Conservation (phyloP, 257 asterid species). For the Cynanchum wilfordii region DNA sequence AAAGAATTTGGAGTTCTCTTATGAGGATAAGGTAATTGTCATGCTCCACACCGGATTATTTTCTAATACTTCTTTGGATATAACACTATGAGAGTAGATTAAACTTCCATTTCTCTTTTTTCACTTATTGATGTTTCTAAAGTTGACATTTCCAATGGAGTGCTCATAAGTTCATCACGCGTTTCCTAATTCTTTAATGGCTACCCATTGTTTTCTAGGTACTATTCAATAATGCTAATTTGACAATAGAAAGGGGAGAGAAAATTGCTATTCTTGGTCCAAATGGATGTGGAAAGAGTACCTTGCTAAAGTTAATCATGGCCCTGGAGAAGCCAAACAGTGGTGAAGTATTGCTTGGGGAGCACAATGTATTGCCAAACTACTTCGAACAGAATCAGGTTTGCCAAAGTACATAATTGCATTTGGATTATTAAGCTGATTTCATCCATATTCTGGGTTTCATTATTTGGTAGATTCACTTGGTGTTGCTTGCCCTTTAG, state of each 20-base stretch:
- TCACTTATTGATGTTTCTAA: background rate
- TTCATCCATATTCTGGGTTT: background rate
- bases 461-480: background rate
- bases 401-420: slow-evolving; percentile 9
- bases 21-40: slow-evolving; percentile 66
- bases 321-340: slow-evolving; percentile 58
- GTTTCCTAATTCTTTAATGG: background rate
- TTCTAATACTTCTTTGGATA: background rate
- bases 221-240: slow-evolving; percentile 71
- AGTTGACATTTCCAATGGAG: background rate
- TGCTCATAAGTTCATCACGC: background rate
- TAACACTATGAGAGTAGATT: background rate
- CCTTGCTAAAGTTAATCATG: slow-evolving; percentile 88
- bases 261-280: slow-evolving; percentile 98
- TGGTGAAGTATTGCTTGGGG: slow-evolving; percentile 85
- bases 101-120: background rate
- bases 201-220: slow-evolving; percentile 37
- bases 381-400: slow-evolving; percentile 99
- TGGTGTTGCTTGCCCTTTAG: background rate
- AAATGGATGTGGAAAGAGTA: slow-evolving; percentile 97
- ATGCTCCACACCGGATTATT: background rate
- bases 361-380: slow-evolving; percentile 87
- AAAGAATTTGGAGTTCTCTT: slow-evolving; percentile 69
- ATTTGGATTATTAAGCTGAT: background rate
- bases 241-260: slow-evolving; percentile 84